These are phyloP conservation scores for Nicotiana benthamiana DNA, from an alignment of 257 asterid genomes.

Conservation along the genomic window DNA sequence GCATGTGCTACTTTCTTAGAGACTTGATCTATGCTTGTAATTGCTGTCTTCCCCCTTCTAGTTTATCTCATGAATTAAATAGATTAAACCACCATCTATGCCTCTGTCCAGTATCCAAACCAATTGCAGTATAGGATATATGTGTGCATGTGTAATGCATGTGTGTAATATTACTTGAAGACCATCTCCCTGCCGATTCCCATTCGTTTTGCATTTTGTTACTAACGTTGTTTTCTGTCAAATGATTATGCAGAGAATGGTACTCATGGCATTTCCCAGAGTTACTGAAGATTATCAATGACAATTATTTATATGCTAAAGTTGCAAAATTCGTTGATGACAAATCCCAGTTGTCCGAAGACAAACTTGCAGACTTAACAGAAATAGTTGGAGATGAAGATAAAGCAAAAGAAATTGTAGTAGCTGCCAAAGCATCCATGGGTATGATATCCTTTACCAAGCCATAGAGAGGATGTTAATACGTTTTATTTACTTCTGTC, in stretches of 20 bases:
- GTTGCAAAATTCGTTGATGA: conserved; percentile 82
- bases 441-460: conserved; percentile 29
- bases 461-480: background rate
- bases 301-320: conserved; percentile 88
- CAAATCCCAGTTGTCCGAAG: conserved; percentile 70
- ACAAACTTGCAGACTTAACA: conserved; percentile 44
- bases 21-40: too few species aligned
- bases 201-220: background rate
- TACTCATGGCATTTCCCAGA: conserved; percentile 99
- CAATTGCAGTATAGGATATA: too few species aligned
- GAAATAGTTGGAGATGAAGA: conserved; percentile 90
- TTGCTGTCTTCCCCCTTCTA: too few species aligned
- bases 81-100: too few species aligned
- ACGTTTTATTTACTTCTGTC: background rate
- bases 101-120: too few species aligned
- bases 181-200: too few species aligned
- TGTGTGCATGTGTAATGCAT: too few species aligned
- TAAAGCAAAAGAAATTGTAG: conserved; percentile 87
- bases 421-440: conserved; percentile 98
- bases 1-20: too few species aligned
- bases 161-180: too few species aligned
- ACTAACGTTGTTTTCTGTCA: background rate
- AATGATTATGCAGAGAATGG: conserved; percentile 68
- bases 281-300: conserved; percentile 71
- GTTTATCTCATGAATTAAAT: too few species aligned